Percentiles rank a stretch among this genome's conserved stretches.
phyloP scores from a whole-genome alignment of 2,329 filamentous ascomycete genomes.

The Epichloe sp. region DNA sequence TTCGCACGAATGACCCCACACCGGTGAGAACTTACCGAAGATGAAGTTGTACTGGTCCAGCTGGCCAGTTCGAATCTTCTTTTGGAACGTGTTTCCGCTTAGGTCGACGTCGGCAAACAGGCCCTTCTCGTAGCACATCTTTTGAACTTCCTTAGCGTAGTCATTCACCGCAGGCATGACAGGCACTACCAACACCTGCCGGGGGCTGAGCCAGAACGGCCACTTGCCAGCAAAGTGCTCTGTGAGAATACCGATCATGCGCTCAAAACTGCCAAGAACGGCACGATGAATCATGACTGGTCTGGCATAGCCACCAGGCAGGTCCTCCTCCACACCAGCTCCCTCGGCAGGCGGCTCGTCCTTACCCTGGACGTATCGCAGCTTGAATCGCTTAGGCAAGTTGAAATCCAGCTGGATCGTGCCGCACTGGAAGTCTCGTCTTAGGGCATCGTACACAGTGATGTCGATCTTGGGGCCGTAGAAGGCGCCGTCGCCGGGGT shows the following conservation, averaged over 20 bases:
- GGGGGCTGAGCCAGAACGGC: slow-evolving; percentile 81
- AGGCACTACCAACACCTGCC: slow-evolving; percentile 49
- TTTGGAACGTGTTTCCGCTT: slow-evolving; percentile 67
- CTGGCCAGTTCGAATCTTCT: slow-evolving; percentile 78
- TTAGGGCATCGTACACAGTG: slow-evolving; percentile 77
- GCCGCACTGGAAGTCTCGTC: slow-evolving; percentile 46
- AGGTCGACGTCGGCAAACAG: slow-evolving; percentile 51
- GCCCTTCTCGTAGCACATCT: slow-evolving; percentile 50
- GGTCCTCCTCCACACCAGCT: slow-evolving; percentile 32
- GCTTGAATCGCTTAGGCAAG: slow-evolving; percentile 36
- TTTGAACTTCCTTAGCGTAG: slow-evolving; percentile 64
- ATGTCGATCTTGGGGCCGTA: slow-evolving; percentile 99
- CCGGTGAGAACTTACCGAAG: slow-evolving; percentile 39
- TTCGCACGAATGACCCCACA: not conserved
- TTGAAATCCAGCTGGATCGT: slow-evolving; percentile 95
- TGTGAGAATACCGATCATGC: slow-evolving; percentile 59
- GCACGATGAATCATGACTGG: slow-evolving; percentile 83
- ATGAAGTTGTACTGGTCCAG: slow-evolving; percentile 76
- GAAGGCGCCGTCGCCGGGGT: slow-evolving; percentile 92
- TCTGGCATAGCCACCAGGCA: slow-evolving; percentile 58
- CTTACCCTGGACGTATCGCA: slow-evolving; percentile 38
- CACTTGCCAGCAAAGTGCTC: slow-evolving; percentile 82
- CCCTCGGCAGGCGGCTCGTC: slow-evolving; percentile 26
- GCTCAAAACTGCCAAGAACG: slow-evolving; percentile 58
- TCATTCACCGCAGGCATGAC: slow-evolving; percentile 68